Base-by-base conservation (phyloP, 345 rosid genomes). In the Boechera retrofracta region DNA sequence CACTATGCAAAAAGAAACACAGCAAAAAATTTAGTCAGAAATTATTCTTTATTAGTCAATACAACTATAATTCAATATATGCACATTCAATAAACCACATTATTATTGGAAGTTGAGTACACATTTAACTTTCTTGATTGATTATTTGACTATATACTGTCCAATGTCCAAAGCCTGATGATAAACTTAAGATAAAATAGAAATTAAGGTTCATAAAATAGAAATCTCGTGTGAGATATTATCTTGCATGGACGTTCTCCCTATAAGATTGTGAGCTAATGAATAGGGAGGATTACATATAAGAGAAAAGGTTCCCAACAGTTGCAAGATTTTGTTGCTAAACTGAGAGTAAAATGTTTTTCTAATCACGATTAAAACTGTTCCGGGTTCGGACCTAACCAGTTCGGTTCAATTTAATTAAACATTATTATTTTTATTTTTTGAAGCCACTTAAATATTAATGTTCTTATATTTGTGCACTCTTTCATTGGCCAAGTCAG, bases 31-130 rank as follows among this genome's bases (percentile, higher is more conserved):
- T 4, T 4, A 32, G 10, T 7, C 15, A 57, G 6, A 31, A 32
- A 15, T 57, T 3, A 57, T 57, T 57, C 5, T 6, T 32, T 16
- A 32, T 15, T 32, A 31, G 11, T 13, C 61, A 15, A 31, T 21
- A 12, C 63, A 39, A 36, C 2, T 18, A 18, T 21, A 60, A 18
- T 9, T 16, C 7, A 12, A 57, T 7, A 57, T 11, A 6, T 8
- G 7, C 56, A 36, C 4, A 11, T 44, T 70, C 47, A 57, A 33
- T 15, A 36, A 51, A n/a, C 29, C 1, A 62, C 76, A 38, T 61
- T 35, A 61, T 39, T 26, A 51, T 38, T 21, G 69, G 61, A 38
- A 28, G 48, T 47, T 33, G 75, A 16, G 48, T 59, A 71, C 48
- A 59, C 48, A 59, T 38, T n/a, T n/a, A 38, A 51, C 39, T 12